A percentile compares a stretch with the other conserved stretches of the same genome.
Evolutionary conservation across 345 rosid genomes (phyloP).

Genomic region (Bretschneidera sinensis): DNA sequence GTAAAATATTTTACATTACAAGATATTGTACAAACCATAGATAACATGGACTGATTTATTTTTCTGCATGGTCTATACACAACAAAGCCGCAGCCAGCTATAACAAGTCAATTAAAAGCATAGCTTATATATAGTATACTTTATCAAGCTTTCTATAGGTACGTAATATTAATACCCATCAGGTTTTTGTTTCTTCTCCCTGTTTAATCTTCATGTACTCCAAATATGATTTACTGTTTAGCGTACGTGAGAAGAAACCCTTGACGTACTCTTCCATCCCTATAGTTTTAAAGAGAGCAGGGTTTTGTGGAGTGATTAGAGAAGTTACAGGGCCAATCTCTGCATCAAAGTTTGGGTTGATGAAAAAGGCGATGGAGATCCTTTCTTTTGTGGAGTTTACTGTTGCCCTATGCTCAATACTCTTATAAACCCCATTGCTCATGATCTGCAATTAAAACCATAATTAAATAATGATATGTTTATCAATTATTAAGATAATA

Average conservation of each 20-base stretch:
- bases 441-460: conserved; percentile 20
- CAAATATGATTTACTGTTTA: conserved; percentile 22
- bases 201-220: conserved; percentile 20
- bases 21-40: too few species aligned
- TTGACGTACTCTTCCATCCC: conserved; percentile 12
- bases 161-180: too few species aligned
- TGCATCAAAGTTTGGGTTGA: conserved; percentile 16
- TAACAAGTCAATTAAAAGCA: too few species aligned
- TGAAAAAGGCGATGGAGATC: conserved; percentile 32
- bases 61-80: too few species aligned
- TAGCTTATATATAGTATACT: too few species aligned
- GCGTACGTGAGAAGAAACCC: conserved; percentile 21
- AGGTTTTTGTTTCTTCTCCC: too few species aligned
- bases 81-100: too few species aligned
- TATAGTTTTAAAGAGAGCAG: conserved; percentile 18
- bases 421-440: conserved; percentile 31
- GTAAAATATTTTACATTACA: too few species aligned
- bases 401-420: conserved; percentile 33
- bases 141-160: too few species aligned
- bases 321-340: conserved; percentile 25
- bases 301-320: conserved; percentile 16
- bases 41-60: too few species aligned
- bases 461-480: not conserved
- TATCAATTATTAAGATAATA: too few species aligned
- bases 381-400: conserved; percentile 34